Percentiles rank a stretch among this genome's conserved stretches.
Conservation (phyloP, 2,329 filamentous ascomycete species). For the Nothomitra cinnamomea region DNA sequence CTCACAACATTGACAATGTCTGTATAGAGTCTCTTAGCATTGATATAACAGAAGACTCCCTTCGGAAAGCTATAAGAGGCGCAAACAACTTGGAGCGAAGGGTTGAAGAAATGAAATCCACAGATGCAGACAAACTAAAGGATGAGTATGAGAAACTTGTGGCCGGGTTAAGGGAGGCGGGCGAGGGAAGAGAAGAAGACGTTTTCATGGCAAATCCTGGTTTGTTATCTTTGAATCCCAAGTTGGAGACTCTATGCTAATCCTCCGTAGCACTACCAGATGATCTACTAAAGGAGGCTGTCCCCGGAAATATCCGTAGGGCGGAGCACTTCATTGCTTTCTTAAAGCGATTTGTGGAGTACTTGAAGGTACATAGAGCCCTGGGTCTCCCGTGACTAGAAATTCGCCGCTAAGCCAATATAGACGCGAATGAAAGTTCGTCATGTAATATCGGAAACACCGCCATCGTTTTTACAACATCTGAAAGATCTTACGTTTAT, state of each 20-base stretch:
- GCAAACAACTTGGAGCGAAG: conserved; percentile 81
- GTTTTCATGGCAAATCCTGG: conserved; percentile 89
- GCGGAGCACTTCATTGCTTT: conserved; percentile 95
- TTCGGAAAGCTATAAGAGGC: conserved; percentile 78
- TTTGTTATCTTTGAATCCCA: conserved; percentile 8
- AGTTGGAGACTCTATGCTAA: neutral
- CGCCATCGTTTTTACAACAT: conserved; percentile 81
- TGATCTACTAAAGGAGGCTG: conserved; percentile 85
- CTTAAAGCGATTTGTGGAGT: conserved; percentile 91
- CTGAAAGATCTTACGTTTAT: conserved; percentile 94
- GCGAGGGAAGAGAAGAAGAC: conserved; percentile 81
- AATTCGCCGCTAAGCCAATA: neutral
- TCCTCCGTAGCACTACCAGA: conserved; percentile 53
- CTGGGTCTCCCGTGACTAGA: neutral
- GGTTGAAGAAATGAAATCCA: conserved; percentile 89
- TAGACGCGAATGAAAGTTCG: conserved; percentile 94
- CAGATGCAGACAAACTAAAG: conserved; percentile 84
- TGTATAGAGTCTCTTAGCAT: conserved; percentile 97
- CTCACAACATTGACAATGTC: conserved; percentile 98
- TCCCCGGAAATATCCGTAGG: conserved; percentile 88
- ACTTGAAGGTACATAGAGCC: conserved; percentile 48
- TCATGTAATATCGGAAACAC: conserved; percentile 93
- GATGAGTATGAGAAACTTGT: conserved; percentile 93
- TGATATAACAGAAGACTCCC: conserved; percentile 85
- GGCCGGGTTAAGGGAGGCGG: conserved; percentile 72